These are phyloP conservation scores for Asterionellopsis glacialis DNA, from an alignment of 108 stramenopile species.

Conservation along the genomic window DNA sequence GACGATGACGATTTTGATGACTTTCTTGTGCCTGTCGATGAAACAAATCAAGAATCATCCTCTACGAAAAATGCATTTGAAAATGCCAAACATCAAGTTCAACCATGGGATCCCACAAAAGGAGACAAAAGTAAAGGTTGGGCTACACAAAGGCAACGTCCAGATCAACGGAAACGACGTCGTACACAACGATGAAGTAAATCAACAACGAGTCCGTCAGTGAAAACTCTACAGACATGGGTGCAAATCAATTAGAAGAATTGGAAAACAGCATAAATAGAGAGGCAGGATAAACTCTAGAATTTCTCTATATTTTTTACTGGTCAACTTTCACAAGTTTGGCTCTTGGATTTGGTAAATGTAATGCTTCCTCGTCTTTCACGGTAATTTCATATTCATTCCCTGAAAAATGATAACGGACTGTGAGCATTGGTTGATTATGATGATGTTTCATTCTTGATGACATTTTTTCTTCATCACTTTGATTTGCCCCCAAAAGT, in stretches of 20 bases:
- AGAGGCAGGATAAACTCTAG: too few species aligned
- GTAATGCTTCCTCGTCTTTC: constrained; percentile 23
- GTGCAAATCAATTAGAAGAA: too few species aligned
- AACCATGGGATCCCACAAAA: constrained; percentile 6
- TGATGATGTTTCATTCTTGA: neutral
- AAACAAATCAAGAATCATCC: neutral
- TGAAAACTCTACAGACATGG: too few species aligned
- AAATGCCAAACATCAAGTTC: constrained; percentile 13
- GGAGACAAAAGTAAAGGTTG: constrained; percentile 64
- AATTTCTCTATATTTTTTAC: neutral
- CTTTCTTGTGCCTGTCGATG: neutral
- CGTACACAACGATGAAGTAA: constrained; percentile 7
- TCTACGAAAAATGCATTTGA: constrained; percentile 23
- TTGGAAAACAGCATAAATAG: too few species aligned
- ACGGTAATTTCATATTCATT: constrained; percentile 22
- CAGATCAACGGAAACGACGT: constrained; percentile 38
- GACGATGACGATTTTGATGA: neutral
- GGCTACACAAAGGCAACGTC: constrained; percentile 52
- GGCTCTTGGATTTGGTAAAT: constrained; percentile 14
- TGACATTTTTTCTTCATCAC: neutral
- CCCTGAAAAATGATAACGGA: constrained; percentile 26
- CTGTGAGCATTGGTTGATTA: constrained; percentile 5
- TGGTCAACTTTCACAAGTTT: constrained; percentile 1
- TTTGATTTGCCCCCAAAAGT: neutral
- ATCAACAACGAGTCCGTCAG: too few species aligned